These are phyloP conservation scores for Epichloe sylvatica DNA, from an alignment of 2,329 filamentous ascomycete genomes.

Conservation along the genomic window DNA sequence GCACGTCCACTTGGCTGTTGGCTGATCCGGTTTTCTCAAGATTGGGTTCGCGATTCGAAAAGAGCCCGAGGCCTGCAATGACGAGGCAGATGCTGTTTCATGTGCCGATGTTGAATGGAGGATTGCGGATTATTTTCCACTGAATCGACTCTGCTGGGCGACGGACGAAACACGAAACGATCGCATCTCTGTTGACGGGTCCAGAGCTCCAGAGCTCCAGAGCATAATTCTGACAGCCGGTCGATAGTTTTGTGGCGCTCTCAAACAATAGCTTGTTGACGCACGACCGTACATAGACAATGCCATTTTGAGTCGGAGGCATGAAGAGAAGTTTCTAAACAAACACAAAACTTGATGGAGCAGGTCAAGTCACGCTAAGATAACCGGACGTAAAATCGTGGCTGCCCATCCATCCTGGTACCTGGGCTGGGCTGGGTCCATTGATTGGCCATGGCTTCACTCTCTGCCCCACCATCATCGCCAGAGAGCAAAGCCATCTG, in stretches of 20 bases:
- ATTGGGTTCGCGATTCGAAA: neutral
- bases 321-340: too few relatives aligned
- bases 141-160: neutral
- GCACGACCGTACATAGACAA: too few relatives aligned
- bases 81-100: neutral
- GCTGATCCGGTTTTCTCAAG: neutral
- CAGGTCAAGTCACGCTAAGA: too few relatives aligned
- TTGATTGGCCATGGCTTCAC: neutral
- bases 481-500: neutral
- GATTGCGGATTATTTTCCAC: too few relatives aligned
- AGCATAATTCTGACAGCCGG: neutral
- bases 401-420: too few relatives aligned
- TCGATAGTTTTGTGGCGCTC: neutral
- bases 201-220: neutral
- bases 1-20: neutral
- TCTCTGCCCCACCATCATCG: neutral
- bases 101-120: neutral
- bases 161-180: neutral
- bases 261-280: too few relatives aligned
- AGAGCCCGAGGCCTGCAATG: neutral
- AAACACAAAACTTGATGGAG: too few relatives aligned
- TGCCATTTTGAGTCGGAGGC: too few relatives aligned
- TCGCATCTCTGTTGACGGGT: neutral
- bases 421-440: neutral
- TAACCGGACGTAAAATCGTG: too few relatives aligned